phyloP scores from a whole-genome alignment of 306 rosid genomes.

The Rosa rugosa region DNA sequence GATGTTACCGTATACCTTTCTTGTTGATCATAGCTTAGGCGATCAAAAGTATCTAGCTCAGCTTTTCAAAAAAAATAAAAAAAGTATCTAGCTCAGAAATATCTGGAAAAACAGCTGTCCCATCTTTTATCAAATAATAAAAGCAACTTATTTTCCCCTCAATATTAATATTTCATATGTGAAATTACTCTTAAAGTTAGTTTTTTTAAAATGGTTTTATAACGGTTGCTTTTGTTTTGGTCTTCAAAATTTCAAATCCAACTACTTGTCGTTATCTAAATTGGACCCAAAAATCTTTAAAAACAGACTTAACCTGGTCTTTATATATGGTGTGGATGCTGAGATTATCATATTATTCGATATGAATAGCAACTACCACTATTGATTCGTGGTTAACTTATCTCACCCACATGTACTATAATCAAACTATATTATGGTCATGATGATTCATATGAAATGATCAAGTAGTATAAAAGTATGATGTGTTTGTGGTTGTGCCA shows the following conservation, averaged over 20 bases:
- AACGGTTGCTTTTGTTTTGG: no score
- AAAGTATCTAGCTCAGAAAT: background rate
- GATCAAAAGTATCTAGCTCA: slow-evolving; percentile 4
- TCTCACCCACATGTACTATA: background rate
- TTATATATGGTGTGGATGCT: background rate
- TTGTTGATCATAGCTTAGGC: background rate
- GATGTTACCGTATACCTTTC: background rate
- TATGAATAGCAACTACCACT: background rate
- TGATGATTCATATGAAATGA: no score
- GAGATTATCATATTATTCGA: background rate
- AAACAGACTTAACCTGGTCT: background rate
- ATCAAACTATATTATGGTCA: background rate
- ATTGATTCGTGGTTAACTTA: background rate
- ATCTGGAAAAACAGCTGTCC: background rate
- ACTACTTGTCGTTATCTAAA: background rate
- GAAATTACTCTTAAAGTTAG: background rate
- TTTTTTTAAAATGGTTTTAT: no score
- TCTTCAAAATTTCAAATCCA: background rate
- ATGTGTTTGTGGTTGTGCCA: background rate
- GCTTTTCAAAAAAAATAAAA: no score
- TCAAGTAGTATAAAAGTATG: background rate
- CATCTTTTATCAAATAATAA: background rate
- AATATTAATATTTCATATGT: background rate
- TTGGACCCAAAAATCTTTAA: background rate
- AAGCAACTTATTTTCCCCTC: background rate